Percentiles rank a stretch among this genome's conserved stretches.
Conservation (phyloP, 2,329 filamentous ascomycete genomes). For the Fusarium austroafricanum region DNA sequence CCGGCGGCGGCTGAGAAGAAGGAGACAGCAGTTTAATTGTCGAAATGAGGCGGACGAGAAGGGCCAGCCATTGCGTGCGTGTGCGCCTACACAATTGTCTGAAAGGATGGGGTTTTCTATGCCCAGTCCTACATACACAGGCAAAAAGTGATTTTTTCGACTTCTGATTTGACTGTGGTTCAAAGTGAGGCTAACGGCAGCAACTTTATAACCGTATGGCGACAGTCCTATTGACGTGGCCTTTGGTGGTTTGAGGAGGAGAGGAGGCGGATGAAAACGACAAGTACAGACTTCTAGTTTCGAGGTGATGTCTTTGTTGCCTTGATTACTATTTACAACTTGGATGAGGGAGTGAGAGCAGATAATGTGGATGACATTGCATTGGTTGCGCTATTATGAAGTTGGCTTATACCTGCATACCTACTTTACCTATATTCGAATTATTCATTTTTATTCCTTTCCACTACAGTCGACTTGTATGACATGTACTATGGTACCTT, state of each 20-base stretch:
- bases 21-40: conserved; percentile 32
- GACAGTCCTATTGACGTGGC: conserved; percentile 19
- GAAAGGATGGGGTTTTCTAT: conserved; percentile 25
- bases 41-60: conserved; percentile 36
- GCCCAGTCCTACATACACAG: conserved; percentile 23
- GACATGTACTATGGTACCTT: not conserved
- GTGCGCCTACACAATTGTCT: conserved; percentile 7
- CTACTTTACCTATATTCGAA: conserved; percentile 4
- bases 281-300: not conserved
- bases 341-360: not conserved
- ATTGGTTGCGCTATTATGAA: conserved; percentile 5
- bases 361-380: conserved; percentile 6
- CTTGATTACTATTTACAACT: not conserved
- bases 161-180: conserved; percentile 7
- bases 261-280: conserved; percentile 24
- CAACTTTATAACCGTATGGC: not conserved
- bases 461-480: not conserved
- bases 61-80: conserved; percentile 8
- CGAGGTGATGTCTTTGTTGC: conserved; percentile 1
- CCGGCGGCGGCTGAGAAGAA: conserved; percentile 37
- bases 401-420: conserved; percentile 9
- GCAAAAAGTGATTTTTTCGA: conserved; percentile 10
- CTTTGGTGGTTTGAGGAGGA: conserved; percentile 12
- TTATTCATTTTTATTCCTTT: not conserved
- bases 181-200: conserved; percentile 35